These are phyloP conservation scores for Mycosarcoma mackinlayi DNA, from an alignment of 1,284 basidiomycete genomes.

Conservation along the genomic window DNA sequence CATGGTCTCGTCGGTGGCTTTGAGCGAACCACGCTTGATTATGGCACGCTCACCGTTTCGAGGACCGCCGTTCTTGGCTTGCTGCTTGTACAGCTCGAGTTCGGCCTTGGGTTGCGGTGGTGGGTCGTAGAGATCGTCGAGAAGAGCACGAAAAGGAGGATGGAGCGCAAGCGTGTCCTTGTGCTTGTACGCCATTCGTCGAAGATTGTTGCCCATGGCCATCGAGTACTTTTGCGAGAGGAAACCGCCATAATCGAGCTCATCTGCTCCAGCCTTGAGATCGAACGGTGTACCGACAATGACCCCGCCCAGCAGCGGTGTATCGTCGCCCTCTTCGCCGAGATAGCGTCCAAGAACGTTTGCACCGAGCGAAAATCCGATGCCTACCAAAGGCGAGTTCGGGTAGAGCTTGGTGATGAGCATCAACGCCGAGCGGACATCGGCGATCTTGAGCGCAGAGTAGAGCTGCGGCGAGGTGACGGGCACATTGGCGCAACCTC, in stretches of 20 bases:
- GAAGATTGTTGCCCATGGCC: conserved; percentile 83
- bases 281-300: conserved; percentile 86
- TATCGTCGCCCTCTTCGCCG: conserved; percentile 82
- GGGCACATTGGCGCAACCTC: conserved; percentile 91
- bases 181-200: conserved; percentile 62
- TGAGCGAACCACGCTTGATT: conserved; percentile 58
- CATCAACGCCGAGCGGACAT: conserved; percentile 82
- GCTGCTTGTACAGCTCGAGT: conserved; percentile 42
- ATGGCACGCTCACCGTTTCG: conserved; percentile 25
- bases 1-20: conserved; percentile 73
- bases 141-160: conserved; percentile 49
- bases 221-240: conserved; percentile 81
- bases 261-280: conserved; percentile 71
- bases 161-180: conserved; percentile 55
- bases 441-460: conserved; percentile 82
- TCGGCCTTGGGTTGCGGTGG: conserved; percentile 38
- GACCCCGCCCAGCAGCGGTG: conserved; percentile 77
- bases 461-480: conserved; percentile 80
- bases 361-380: conserved; percentile 94
- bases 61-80: conserved; percentile 39
- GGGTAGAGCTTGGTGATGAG: conserved; percentile 82
- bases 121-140: conserved; percentile 52
- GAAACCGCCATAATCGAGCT: conserved; percentile 72
- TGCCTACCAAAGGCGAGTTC: conserved; percentile 81
- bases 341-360: conserved; percentile 91